Evolutionary conservation across 192 early-diverging fungal species (phyloP).

Genomic region (Backusella tarrabulga): DNA sequence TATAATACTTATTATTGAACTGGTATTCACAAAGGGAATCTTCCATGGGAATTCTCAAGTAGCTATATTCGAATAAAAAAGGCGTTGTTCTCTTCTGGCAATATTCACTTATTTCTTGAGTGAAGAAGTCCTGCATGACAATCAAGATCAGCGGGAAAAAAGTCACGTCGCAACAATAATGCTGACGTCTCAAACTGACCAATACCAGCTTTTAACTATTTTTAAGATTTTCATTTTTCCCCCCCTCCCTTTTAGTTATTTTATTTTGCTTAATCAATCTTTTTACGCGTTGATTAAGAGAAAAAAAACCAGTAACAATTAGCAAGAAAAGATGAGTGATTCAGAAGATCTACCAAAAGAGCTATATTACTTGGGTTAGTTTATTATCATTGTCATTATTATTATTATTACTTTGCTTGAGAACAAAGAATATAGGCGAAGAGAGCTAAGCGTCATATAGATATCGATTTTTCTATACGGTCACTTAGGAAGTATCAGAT

Average conservation of each 20-base stretch:
- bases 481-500: conserved; percentile 6
- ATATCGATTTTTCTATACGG: not conserved
- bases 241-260: not conserved
- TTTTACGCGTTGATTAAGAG: not conserved
- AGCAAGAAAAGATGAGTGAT: not conserved
- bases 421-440: not conserved
- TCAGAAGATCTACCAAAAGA: not conserved
- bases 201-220: not conserved
- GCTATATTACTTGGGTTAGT: not conserved
- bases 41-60: too few relatives aligned
- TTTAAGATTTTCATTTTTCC: not conserved
- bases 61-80: too few relatives aligned
- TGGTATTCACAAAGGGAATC: too few relatives aligned
- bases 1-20: too few relatives aligned
- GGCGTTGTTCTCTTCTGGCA: too few relatives aligned
- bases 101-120: too few relatives aligned
- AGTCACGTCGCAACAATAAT: not conserved
- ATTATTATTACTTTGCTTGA: not conserved
- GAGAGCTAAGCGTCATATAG: not conserved
- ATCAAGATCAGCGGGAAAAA: too few relatives aligned
- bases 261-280: not conserved
- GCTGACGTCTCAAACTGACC: not conserved
- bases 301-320: not conserved
- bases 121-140: too few relatives aligned
- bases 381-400: not conserved